Conservation (phyloP, 2,329 filamentous ascomycete genomes). For the Calonectria pteridis region DNA sequence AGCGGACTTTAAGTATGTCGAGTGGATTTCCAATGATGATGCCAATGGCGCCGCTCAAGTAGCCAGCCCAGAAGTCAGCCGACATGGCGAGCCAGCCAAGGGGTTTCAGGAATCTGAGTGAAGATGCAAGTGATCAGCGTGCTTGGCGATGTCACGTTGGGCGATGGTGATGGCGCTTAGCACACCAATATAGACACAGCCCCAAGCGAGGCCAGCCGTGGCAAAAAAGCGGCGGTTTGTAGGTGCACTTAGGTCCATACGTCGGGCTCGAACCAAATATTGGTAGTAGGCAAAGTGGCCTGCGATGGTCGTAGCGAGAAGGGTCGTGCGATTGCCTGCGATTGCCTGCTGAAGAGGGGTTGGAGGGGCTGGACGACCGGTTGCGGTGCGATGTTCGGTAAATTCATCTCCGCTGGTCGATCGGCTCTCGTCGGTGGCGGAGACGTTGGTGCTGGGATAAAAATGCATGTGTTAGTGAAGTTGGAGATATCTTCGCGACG, state of each 20-base stretch:
- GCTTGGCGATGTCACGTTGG: conserved; percentile 35
- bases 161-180: conserved; percentile 40
- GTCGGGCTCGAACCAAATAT: conserved; percentile 37
- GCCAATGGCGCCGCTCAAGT: conserved; percentile 85
- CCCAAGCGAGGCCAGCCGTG: conserved; percentile 40
- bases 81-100: conserved; percentile 67
- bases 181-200: conserved; percentile 39
- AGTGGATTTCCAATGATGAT: conserved; percentile 93
- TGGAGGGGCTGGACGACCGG: conserved; percentile 35
- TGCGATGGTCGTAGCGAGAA: conserved; percentile 40
- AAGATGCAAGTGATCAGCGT: conserved; percentile 24
- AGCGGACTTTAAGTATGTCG: conserved; percentile 72
- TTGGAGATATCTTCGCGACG: neutral
- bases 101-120: conserved; percentile 17
- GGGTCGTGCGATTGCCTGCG: conserved; percentile 38
- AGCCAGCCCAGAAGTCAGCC: conserved; percentile 94
- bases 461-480: conserved; percentile 10
- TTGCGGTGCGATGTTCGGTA: conserved; percentile 43
- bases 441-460: conserved; percentile 32
- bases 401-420: conserved; percentile 38
- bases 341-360: conserved; percentile 44
- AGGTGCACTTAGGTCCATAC: conserved; percentile 34
- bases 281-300: conserved; percentile 44
- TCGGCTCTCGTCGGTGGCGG: conserved; percentile 42
- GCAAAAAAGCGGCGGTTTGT: conserved; percentile 37